Percentiles rank a stretch among this genome's conserved stretches.
Evolutionary conservation across 352 stramenopile species (phyloP).

Genomic region (Phytopythium montanum): DNA sequence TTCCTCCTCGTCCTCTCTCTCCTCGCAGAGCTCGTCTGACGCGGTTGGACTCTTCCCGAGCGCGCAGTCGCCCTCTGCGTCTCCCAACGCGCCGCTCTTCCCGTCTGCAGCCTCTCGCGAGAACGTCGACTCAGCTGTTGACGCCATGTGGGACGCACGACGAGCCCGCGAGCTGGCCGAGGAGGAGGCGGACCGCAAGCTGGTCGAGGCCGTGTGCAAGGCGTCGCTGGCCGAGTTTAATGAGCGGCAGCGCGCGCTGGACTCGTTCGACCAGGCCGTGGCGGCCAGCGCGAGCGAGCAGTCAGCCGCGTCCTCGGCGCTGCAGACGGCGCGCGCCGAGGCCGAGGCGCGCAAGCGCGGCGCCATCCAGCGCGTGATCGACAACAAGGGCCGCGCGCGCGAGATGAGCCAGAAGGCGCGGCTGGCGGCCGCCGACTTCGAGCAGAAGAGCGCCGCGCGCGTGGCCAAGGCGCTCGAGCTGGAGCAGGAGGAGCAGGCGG

Average conservation of each 20-base stretch:
- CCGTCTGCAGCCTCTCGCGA: slow-evolving; percentile 16
- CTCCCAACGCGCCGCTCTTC: background rate
- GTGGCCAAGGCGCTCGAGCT: slow-evolving; percentile 48
- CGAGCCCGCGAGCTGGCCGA: slow-evolving; percentile 47
- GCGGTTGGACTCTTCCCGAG: background rate
- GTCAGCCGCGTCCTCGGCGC: slow-evolving; percentile 24
- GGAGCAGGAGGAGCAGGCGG: slow-evolving; percentile 35
- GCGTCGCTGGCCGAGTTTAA: slow-evolving; percentile 75
- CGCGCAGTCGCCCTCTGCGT: background rate
- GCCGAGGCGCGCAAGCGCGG: slow-evolving; percentile 58
- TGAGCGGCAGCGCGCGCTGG: slow-evolving; percentile 54
- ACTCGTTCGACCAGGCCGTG: slow-evolving; percentile 45
- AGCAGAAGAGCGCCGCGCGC: slow-evolving; percentile 53
- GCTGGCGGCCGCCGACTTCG: slow-evolving; percentile 50
- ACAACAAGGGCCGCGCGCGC: slow-evolving; percentile 58
- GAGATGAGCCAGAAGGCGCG: slow-evolving; percentile 62
- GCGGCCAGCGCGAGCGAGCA: slow-evolving; percentile 24
- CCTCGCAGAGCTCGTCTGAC: background rate
- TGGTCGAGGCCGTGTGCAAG: slow-evolving; percentile 75
- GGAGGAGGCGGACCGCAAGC: slow-evolving; percentile 58
- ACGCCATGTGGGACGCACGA: slow-evolving; percentile 66
- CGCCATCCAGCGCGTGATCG: slow-evolving; percentile 73
- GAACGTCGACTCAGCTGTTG: slow-evolving; percentile 34
- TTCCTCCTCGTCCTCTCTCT: slow-evolving; percentile 7
- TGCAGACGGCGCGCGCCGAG: slow-evolving; percentile 38